phyloP scores from a whole-genome alignment of 1,139 yeast species.

The Candida glucosophila region DNA sequence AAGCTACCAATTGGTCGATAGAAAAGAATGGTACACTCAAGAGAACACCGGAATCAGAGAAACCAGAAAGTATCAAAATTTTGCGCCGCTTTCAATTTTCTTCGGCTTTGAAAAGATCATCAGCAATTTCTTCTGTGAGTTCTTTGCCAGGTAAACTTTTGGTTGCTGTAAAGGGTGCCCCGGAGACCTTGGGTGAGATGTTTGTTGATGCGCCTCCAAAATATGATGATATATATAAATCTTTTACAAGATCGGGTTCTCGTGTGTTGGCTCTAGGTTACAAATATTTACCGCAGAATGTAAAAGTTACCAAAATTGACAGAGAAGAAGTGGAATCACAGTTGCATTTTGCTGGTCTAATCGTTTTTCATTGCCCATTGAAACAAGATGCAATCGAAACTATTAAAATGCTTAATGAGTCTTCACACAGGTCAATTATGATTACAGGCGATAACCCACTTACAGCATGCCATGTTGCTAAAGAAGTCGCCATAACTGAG shows the following conservation, averaged over 20 bases:
- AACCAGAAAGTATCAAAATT: slow-evolving; percentile 54
- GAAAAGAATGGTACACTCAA: slow-evolving; percentile 63
- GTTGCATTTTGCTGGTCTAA: slow-evolving; percentile 80
- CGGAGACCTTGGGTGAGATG: slow-evolving; percentile 90
- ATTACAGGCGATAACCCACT: slow-evolving; percentile 98
- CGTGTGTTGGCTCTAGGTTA: slow-evolving; percentile 94
- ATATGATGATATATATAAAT: slow-evolving; percentile 81
- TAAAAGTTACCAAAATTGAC: slow-evolving; percentile 43
- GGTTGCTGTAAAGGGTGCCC: slow-evolving; percentile 97
- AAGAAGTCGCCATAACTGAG: slow-evolving; percentile 81
- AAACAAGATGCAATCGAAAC: slow-evolving; percentile 89
- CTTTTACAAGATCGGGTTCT: slow-evolving; percentile 90
- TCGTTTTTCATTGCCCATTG: slow-evolving; percentile 96
- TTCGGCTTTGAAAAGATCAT: slow-evolving; percentile 89
- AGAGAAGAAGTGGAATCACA: slow-evolving; percentile 73
- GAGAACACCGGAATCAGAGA: slow-evolving; percentile 27
- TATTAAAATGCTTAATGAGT: slow-evolving; percentile 85
- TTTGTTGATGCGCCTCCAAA: slow-evolving; percentile 60
- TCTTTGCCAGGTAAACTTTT: slow-evolving; percentile 46
- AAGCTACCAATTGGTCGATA: slow-evolving; percentile 81
- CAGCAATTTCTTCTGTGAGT: slow-evolving; percentile 68
- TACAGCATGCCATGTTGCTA: slow-evolving; percentile 97
- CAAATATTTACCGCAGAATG: slow-evolving; percentile 53
- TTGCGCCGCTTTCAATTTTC: slow-evolving; percentile 95
- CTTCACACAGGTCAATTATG: slow-evolving; percentile 93